Base-by-base conservation (phyloP, 176 grass and related monocot species). In the Ensete glaucum region DNA sequence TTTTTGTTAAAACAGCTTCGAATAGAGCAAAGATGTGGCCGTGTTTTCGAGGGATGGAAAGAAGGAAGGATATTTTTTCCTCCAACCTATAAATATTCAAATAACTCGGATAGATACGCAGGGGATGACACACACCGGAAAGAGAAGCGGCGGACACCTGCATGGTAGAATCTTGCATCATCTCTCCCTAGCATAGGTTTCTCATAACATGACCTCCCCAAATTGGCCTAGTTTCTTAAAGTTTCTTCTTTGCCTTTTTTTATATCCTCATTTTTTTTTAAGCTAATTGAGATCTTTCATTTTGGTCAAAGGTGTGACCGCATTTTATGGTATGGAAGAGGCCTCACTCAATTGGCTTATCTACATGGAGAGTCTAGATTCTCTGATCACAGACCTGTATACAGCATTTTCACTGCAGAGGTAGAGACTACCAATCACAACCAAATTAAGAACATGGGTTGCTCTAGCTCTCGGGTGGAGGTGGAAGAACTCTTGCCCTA, bases 31-130 rank as follows among this genome's bases (percentile, higher is more conserved):
- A 88, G 94, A 77, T 81, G 62, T 9, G 90, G 94, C n/a, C 94
- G 78, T 62, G 84, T 98, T 89, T 98, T 98, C 76, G 84, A 81
- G 55, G 94, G 90, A 50, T 98, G 94, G 94, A 93, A 89, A 83
- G 94, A 97, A 93, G 94, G 94, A 78, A 87, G 82, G 8, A 91
- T 98, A 77, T 98, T 93, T 83, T 98, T 98, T 86, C 94, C 90
- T 68, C 94, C 94, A 43, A 98, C 94, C 76, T 98, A 98, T 64
- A 98, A 98, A 82, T 98, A 93, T 62, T 98, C 94, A 67, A 93
- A 90, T 68, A 98, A 98, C 79, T 98, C 94, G 24, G 94, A 98
- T 73, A 90, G 78, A 19, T 98, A 93, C 73, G 79, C 94, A 65
- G 94, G 92, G 21, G 92, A 91, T 73, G 88, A 87, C 53, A 80